phyloP scores from a whole-genome alignment of 768 basidiomycete genomes.

The Termitomyces sp. region DNA sequence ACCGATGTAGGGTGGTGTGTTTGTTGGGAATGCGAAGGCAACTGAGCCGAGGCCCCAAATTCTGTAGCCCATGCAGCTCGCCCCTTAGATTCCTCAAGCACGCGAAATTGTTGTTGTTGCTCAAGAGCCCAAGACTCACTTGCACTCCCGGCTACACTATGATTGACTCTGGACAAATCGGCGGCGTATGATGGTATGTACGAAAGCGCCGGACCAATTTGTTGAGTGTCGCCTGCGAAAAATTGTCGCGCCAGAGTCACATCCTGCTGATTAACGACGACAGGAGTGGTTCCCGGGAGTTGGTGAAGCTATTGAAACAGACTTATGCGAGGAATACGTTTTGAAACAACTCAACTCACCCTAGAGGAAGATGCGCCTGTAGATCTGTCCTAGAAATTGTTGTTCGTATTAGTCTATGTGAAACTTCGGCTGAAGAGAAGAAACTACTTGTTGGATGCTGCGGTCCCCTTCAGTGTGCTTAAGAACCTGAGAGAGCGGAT shows the following conservation, averaged over 20 bases:
- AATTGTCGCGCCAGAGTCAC: slow-evolving; percentile 74
- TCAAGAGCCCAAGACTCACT: slow-evolving; percentile 52
- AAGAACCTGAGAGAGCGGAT: slow-evolving; percentile 84
- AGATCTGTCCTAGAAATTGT: slow-evolving; percentile 55
- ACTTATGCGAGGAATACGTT: not conserved
- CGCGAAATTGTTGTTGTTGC: slow-evolving; percentile 36
- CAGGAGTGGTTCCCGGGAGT: slow-evolving; percentile 54
- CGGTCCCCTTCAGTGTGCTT: slow-evolving; percentile 89
- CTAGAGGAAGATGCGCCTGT: slow-evolving; percentile 69
- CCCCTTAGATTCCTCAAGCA: slow-evolving; percentile 27
- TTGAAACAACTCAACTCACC: slow-evolving; percentile 31
- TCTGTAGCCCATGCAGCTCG: slow-evolving; percentile 53
- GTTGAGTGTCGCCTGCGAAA: slow-evolving; percentile 48
- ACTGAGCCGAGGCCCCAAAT: slow-evolving; percentile 33
- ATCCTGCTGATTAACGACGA: slow-evolving; percentile 58
- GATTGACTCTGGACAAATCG: slow-evolving; percentile 18
- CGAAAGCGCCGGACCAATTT: slow-evolving; percentile 18
- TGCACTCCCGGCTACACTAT: slow-evolving; percentile 27
- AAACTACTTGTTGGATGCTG: slow-evolving; percentile 76
- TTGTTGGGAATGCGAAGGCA: slow-evolving; percentile 19
- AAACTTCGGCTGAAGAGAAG: not conserved
- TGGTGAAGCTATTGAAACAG: slow-evolving; percentile 56
- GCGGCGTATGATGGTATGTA: slow-evolving; percentile 17
- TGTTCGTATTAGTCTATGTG: not conserved
- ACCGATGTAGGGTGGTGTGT: slow-evolving; percentile 27